Percentiles rank a stretch among this genome's conserved stretches.
phyloP scores from a whole-genome alignment of 1,284 basidiomycete species.

The Rhodotorula sp. region DNA sequence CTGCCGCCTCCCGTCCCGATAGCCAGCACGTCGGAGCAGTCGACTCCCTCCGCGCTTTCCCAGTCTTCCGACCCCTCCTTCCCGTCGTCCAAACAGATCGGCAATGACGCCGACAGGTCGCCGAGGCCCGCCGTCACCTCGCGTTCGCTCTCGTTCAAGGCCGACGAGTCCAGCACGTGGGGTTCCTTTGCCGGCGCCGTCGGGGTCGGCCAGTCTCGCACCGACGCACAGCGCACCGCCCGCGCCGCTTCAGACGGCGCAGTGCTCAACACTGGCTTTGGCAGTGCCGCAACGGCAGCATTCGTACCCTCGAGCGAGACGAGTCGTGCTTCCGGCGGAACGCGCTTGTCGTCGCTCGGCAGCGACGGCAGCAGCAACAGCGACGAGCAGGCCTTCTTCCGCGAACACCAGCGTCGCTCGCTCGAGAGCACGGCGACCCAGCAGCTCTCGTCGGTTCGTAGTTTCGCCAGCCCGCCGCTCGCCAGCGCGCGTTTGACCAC shows the following conservation, averaged over 20 bases:
- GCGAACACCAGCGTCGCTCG: slow-evolving; percentile 36
- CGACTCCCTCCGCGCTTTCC: background rate
- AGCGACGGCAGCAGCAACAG: slow-evolving; percentile 20
- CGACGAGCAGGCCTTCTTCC: slow-evolving; percentile 36
- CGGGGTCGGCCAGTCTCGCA: background rate
- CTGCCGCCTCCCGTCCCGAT: slow-evolving; percentile 14
- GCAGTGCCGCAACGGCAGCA: background rate
- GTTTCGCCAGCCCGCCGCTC: slow-evolving; percentile 18
- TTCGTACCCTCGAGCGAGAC: slow-evolving; percentile 3
- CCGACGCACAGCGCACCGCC: slow-evolving; percentile 21
- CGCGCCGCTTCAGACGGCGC: slow-evolving; percentile 33
- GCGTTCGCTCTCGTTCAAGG: slow-evolving; percentile 19
- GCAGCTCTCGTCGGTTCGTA: slow-evolving; percentile 7
- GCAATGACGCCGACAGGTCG: background rate
- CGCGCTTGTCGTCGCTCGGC: slow-evolving; percentile 21
- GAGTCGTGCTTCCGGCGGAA: background rate
- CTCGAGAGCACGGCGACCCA: slow-evolving; percentile 30
- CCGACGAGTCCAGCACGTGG: slow-evolving; percentile 2
- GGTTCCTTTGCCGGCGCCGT: background rate
- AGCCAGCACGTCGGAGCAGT: background rate
- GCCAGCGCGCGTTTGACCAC: slow-evolving; percentile 6
- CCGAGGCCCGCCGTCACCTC: background rate
- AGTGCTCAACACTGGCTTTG: slow-evolving; percentile 14
- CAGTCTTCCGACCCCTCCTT: background rate
- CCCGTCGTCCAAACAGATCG: background rate